Evolutionary conservation across 2,329 filamentous ascomycete species (phyloP), one percentile per base, ranked within the genome.

Genomic region (Exserohilum turcica): DNA sequence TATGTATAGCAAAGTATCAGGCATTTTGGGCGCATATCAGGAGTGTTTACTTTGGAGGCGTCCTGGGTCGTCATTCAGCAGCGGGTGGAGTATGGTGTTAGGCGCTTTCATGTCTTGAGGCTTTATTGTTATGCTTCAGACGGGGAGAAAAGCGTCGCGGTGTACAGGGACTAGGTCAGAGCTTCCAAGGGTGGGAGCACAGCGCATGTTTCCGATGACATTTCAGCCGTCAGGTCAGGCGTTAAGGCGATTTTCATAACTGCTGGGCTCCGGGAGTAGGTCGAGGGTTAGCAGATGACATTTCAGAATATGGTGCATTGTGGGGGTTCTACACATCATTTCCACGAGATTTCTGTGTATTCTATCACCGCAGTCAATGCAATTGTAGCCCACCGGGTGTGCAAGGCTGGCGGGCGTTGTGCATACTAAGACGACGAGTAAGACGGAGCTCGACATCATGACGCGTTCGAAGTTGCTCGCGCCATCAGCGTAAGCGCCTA

Each of bases 401-500:
- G 8, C 13, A 18, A 36, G 8, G 28, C 8, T 12, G 38, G 12
- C 10, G 18, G 6, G 24, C 18, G 8, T n/a, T 28, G 28, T 12
- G 27, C 16, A 36, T 10, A 28, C 8, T n/a, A 13, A 13, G 16
- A 18, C 43, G 18, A 16, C 9, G n/a, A 10, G 6, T 18, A 21
- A 48, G 27, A 38, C 27, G 37, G 19, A 18, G 19, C 3, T n/a
- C 18, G 21, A 29, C 19, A 36, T 6, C 36, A 32, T 39, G 27
- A 21, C 40, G 28, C 16, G 18, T 45, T 36, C n/a, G 32, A 43
- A 2, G 16, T 15, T 5, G 13, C 29, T 44, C 18, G 38, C 8
- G 43, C 24, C n/a, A 38, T 21, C 12, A 29, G 21, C 21, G 27
- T 35, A 50, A 48, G 39, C 51, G 52, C 40, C 42, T 29, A 24